Base-by-base conservation (phyloP, 257 asterid genomes). In the Handroanthus guayacan region DNA sequence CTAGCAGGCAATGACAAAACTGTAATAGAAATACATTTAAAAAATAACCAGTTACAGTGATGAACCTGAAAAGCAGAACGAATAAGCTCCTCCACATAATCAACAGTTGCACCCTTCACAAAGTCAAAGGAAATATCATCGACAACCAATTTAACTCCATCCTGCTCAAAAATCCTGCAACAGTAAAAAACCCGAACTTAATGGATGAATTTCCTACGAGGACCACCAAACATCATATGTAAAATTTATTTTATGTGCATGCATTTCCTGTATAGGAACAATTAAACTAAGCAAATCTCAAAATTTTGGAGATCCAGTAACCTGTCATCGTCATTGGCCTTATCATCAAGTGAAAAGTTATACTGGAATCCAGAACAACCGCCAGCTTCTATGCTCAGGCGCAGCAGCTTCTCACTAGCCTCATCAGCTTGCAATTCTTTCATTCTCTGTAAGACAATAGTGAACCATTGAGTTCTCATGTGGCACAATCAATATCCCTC, bases 311-410 rank as follows among this genome's bases (percentile, higher is more conserved):
- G 79, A 81, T 6, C 31, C 44, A 25, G 51, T 51, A 62, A 92
- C 97, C 97, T 95, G 90, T 95, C 99, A 80, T 95, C 97, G 37
- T 78, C 62, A 65, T 86, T 86, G 84, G 84, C 79, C 80, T 87
- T 90, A 74, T 89, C 92, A 41, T 91, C 99, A 25, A 95, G 92
- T 37, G 90, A 82, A 82, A 95, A 95, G 54, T 88, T 93, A 77
- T 95, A 95, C 44, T 95, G 98, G 87, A 92, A 95, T 18, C 99
- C 98, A 3, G 98, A 95, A 88, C 99, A 95, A 12, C 99, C 98
- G 2, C 98, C 99, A n/a, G 99, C 93, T 84, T 91, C 98, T 67
- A 95, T 88, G 83, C 97, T 87, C 90, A 93, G 85, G 14, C 99
- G 95, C 55, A 95, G 83, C 87, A 93, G 81, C 86, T 88, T 95